phyloP scores from a whole-genome alignment of 2,329 filamentous ascomycete species.

The Neonectria punicea region DNA sequence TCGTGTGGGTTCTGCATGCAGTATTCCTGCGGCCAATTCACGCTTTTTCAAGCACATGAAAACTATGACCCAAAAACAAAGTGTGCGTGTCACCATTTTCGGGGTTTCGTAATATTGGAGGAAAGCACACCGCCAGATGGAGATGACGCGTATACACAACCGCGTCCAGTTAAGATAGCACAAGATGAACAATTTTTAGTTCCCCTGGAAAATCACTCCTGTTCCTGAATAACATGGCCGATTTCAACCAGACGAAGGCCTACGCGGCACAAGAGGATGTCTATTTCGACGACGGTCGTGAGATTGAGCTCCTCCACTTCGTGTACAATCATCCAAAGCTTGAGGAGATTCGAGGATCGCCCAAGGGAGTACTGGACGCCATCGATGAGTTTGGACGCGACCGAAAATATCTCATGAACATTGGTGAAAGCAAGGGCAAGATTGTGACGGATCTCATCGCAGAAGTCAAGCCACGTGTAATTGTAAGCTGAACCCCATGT shows the following conservation, averaged over 20 bases:
- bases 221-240: slow-evolving; percentile 22
- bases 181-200: neutral
- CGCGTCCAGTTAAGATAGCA: neutral
- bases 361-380: slow-evolving; percentile 69
- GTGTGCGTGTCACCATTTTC: neutral
- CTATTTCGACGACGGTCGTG: slow-evolving; percentile 75
- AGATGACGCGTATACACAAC: neutral
- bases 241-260: slow-evolving; percentile 50
- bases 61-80: neutral
- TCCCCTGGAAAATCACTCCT: neutral
- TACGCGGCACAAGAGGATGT: slow-evolving; percentile 53
- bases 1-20: neutral
- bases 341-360: slow-evolving; percentile 71
- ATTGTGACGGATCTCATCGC: slow-evolving; percentile 76
- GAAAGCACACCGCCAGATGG: neutral
- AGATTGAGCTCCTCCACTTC: slow-evolving; percentile 77
- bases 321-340: slow-evolving; percentile 71
- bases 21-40: neutral
- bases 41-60: neutral
- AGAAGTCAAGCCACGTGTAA: slow-evolving; percentile 71
- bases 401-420: slow-evolving; percentile 81
- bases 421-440: slow-evolving; percentile 78
- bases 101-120: neutral
- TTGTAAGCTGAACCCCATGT: slow-evolving; percentile 55
- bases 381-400: slow-evolving; percentile 75